Evolutionary conservation across 768 basidiomycete genomes (phyloP).

Genomic region (Heimioporus sp.): DNA sequence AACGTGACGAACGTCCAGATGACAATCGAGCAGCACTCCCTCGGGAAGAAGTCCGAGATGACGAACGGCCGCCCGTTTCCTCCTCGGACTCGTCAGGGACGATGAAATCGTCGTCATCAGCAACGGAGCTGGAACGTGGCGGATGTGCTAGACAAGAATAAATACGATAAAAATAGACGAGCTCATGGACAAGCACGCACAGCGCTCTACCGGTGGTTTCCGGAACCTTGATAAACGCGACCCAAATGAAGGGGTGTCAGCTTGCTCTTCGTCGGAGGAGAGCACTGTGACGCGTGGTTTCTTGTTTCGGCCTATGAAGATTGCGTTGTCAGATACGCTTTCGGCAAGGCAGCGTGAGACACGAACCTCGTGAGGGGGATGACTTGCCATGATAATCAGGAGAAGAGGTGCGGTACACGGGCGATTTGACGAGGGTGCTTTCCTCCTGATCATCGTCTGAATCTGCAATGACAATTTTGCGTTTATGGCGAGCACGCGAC

Average conservation of each 20-base stretch:
- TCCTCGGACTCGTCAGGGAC: constrained; percentile 64
- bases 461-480: constrained; percentile 66
- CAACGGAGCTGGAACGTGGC: constrained; percentile 37
- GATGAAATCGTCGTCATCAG: constrained; percentile 74
- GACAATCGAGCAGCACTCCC: constrained; percentile 31
- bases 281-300: constrained; percentile 56
- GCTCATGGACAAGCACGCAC: constrained; percentile 31
- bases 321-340: constrained; percentile 1
- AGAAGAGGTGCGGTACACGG: constrained; percentile 27
- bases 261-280: constrained; percentile 50
- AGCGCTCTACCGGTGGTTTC: constrained; percentile 56
- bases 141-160: constrained; percentile 37
- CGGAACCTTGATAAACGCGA: constrained; percentile 62
- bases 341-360: not conserved
- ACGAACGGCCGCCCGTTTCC: constrained; percentile 46
- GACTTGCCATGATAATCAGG: constrained; percentile 24
- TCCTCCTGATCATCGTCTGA: constrained; percentile 61
- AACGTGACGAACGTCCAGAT: constrained; percentile 33
- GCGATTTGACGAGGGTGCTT: constrained; percentile 3
- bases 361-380: constrained; percentile 27
- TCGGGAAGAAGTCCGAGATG: constrained; percentile 52
- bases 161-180: constrained; percentile 3
- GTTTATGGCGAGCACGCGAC: constrained; percentile 45
- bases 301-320: constrained; percentile 46
- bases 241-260: constrained; percentile 47